Evolutionary conservation across 2,329 filamentous ascomycete genomes (phyloP).

Genomic region (Apiospora pterosperma): DNA sequence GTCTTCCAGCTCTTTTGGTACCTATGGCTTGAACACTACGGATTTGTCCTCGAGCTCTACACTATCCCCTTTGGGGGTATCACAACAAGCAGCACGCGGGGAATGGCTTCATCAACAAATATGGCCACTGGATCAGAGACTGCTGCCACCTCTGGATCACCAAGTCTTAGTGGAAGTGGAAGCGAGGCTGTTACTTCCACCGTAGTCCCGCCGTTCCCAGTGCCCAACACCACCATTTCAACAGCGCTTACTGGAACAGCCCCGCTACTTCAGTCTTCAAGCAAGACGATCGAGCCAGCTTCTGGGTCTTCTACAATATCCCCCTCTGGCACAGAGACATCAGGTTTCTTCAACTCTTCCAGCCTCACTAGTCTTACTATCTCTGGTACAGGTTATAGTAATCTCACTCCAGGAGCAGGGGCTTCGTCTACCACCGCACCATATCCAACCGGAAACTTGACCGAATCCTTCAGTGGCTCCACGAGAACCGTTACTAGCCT

Average conservation of each 20-base stretch:
- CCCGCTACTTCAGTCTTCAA: neutral
- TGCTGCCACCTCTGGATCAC: neutral
- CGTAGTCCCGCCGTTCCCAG: constrained; percentile 10
- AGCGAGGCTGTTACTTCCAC: constrained; percentile 6
- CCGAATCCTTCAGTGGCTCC: neutral
- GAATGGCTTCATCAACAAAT: neutral
- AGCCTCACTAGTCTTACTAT: neutral
- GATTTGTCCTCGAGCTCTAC: neutral
- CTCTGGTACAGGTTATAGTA: neutral
- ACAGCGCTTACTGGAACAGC: constrained; percentile 8
- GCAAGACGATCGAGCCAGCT: neutral
- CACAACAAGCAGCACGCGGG: constrained; percentile 2
- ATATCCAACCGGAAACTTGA: neutral
- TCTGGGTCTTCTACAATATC: neutral
- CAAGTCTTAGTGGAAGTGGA: neutral
- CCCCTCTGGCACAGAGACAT: neutral
- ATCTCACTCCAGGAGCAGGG: neutral
- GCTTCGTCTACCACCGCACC: neutral
- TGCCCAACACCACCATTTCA: constrained; percentile 10
- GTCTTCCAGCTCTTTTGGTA: neutral
- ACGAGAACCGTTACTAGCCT: neutral
- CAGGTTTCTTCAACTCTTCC: neutral
- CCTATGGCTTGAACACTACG: neutral
- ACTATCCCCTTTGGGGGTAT: neutral
- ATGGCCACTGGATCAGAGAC: neutral